Percentiles rank a stretch among this genome's conserved stretches.
Conservation (phyloP, 2,329 filamentous ascomycete genomes). For the Ramularia endophylla region DNA sequence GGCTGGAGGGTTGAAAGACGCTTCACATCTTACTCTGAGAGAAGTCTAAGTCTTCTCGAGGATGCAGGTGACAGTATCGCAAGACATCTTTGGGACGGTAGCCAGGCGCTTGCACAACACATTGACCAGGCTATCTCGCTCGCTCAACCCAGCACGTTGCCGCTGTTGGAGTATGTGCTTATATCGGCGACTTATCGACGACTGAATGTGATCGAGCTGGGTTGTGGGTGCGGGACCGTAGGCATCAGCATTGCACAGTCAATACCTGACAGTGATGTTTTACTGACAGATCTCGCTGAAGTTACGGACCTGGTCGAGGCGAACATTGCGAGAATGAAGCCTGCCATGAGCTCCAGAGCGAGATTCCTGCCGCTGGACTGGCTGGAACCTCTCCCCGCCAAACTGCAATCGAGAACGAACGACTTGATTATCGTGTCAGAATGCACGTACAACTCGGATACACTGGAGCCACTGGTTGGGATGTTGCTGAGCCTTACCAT, state of each 20-base stretch:
- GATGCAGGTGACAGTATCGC: constrained; percentile 69
- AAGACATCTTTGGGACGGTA: constrained; percentile 64
- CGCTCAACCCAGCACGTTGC: constrained; percentile 25
- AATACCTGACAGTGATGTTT: constrained; percentile 46
- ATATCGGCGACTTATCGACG: constrained; percentile 34
- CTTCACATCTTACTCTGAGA: constrained; percentile 39
- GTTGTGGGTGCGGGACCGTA: constrained; percentile 63
- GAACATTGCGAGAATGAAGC: constrained; percentile 47
- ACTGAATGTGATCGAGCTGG: constrained; percentile 57
- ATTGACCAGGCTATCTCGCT: constrained; percentile 41
- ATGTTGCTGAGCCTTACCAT: constrained; percentile 48
- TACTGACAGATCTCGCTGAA: constrained; percentile 62
- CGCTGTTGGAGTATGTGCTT: constrained; percentile 33
- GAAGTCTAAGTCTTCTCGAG: constrained; percentile 53
- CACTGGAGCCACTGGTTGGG: constrained; percentile 55
- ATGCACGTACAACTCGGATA: constrained; percentile 68
- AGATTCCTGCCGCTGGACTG: constrained; percentile 56
- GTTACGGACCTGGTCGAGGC: constrained; percentile 54
- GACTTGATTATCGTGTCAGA: constrained; percentile 62
- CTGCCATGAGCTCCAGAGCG: constrained; percentile 38
- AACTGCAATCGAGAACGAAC: constrained; percentile 36
- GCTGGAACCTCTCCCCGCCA: constrained; percentile 46
- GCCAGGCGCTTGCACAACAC: constrained; percentile 51
- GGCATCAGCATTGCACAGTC: constrained; percentile 56
- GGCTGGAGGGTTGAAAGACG: constrained; percentile 52